These are phyloP conservation scores for Calamus simplicifolius DNA, from an alignment of 176 grass and related monocot species.

Conservation along the genomic window DNA sequence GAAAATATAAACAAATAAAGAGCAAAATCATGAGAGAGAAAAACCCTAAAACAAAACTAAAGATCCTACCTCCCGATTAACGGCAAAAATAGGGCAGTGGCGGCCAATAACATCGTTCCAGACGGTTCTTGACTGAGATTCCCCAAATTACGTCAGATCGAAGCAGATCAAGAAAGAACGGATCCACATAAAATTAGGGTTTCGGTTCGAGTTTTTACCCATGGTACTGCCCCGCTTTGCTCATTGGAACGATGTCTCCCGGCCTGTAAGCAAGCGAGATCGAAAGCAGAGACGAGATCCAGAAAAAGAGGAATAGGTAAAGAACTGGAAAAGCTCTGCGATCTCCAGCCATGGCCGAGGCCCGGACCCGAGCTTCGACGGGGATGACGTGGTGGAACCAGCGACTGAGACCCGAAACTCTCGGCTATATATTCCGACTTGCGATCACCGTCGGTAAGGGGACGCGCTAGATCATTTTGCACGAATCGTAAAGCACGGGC, in stretches of 20 bases:
- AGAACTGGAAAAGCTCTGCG: conserved; percentile 1
- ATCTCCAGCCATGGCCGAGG: conserved; percentile 39
- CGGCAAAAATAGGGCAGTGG: conserved; percentile 81
- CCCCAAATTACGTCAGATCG: too few species aligned
- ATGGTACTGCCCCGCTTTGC: conserved; percentile 85
- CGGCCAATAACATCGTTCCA: conserved; percentile 83
- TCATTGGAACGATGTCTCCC: conserved; percentile 88
- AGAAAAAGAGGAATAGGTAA: conserved; percentile 4
- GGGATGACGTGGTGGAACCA: too few species aligned
- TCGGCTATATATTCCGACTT: too few species aligned
- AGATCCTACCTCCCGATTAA: conserved; percentile 74
- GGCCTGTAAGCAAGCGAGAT: conserved; percentile 54
- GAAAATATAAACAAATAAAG: conserved; percentile 2
- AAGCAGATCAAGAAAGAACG: background rate
- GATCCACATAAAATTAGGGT: background rate
- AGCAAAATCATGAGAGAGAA: background rate
- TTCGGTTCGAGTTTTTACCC: conserved; percentile 20
- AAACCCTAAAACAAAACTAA: background rate
- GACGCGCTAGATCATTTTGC: too few species aligned
- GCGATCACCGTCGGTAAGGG: too few species aligned
- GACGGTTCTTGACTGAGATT: conserved; percentile 61
- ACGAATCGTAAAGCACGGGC: too few species aligned
- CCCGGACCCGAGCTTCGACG: background rate
- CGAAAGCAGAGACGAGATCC: conserved; percentile 21
- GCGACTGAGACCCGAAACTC: too few species aligned